phyloP scores from a whole-genome alignment of 1,139 yeast genomes.

The Barnettozyma hawaiiensis region DNA sequence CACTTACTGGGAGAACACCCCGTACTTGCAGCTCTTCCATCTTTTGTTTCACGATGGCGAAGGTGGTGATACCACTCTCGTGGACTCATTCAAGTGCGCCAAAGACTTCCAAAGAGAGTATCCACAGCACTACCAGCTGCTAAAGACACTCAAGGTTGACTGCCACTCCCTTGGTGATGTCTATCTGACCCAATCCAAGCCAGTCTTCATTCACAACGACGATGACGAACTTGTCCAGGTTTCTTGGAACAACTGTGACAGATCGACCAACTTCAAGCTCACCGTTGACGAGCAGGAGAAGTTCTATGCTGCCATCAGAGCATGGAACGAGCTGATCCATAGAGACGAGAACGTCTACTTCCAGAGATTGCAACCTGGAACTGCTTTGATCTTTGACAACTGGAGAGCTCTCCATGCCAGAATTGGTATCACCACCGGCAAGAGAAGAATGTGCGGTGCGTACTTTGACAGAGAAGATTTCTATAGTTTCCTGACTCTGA shows the following conservation, averaged over 20 bases:
- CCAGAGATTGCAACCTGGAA: conserved; percentile 61
- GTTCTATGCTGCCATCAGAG: conserved; percentile 55
- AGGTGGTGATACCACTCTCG: conserved; percentile 72
- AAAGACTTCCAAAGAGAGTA: conserved; percentile 39
- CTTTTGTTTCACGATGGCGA: conserved; percentile 52
- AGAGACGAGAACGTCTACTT: conserved; percentile 49
- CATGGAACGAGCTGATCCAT: conserved; percentile 53
- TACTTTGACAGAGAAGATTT: conserved; percentile 69
- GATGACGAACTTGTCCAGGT: conserved; percentile 56
- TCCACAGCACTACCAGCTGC: conserved; percentile 52
- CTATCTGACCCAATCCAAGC: conserved; percentile 58
- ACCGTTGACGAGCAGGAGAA: conserved; percentile 47
- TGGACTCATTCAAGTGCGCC: conserved; percentile 67
- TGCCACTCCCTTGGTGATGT: conserved; percentile 78
- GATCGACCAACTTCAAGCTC: conserved; percentile 63
- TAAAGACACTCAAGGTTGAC: conserved; percentile 52
- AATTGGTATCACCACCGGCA: conserved; percentile 57
- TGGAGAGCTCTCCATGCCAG: conserved; percentile 76
- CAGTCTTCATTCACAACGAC: conserved; percentile 49
- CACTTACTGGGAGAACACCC: conserved; percentile 74
- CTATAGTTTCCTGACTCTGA: conserved; percentile 47
- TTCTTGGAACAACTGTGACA: conserved; percentile 72
- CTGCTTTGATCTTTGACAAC: conserved; percentile 65
- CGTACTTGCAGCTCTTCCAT: conserved; percentile 71
- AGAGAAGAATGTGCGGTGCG: conserved; percentile 73